phyloP scores from a whole-genome alignment of 257 asterid genomes.

The Nicotiana attenuata region DNA sequence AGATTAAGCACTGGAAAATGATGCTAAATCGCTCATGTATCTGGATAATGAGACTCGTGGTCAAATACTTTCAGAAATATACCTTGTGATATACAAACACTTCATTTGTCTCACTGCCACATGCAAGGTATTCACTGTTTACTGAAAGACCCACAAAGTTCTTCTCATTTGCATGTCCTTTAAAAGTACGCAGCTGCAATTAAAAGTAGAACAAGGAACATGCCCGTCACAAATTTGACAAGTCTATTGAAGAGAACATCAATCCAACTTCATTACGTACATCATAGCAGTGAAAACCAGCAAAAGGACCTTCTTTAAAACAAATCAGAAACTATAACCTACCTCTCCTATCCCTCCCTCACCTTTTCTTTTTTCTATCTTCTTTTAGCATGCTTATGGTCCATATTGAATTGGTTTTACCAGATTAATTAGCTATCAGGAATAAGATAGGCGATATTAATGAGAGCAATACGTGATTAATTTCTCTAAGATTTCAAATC shows the following conservation, averaged over 20 bases:
- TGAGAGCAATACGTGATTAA: neutral
- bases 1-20: neutral
- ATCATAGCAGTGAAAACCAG: too few species aligned
- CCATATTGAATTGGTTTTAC: neutral
- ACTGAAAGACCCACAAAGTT: conserved; percentile 79
- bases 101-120: conserved; percentile 92
- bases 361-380: neutral
- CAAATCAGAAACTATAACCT: neutral
- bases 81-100: conserved; percentile 85
- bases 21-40: neutral
- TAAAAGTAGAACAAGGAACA: neutral
- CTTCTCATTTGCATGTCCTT: conserved; percentile 77
- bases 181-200: conserved; percentile 63
- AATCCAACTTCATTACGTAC: neutral
- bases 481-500: neutral
- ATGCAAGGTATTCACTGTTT: conserved; percentile 67
- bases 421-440: neutral
- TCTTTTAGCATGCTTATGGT: neutral
- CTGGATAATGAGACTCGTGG: neutral
- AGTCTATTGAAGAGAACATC: neutral
- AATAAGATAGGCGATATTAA: neutral
- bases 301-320: too few species aligned
- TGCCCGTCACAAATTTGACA: neutral
- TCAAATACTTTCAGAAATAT: neutral
- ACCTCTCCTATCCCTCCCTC: neutral